Base-by-base conservation (phyloP, 2,329 filamentous ascomycete genomes). In the Penicillium verrucosum region DNA sequence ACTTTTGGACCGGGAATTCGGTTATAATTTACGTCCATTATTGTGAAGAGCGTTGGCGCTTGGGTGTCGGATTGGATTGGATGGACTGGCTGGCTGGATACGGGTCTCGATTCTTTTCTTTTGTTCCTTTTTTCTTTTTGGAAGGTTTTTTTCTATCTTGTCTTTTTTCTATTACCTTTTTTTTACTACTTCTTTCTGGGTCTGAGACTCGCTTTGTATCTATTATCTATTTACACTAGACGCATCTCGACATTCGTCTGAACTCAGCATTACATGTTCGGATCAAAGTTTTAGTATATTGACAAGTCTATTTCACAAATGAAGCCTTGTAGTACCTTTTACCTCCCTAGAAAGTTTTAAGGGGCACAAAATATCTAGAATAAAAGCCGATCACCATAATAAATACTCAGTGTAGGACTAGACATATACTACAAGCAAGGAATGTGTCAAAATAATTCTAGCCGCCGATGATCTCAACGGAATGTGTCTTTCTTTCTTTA, bases 141-240 rank as follows among this genome's bases (percentile, higher is more conserved):
- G 27, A 9, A 5, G 27, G 5, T 4, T 25, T 41, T 40, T 43
- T 37, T 18, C 37, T 56, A 18, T 18, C 18, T 18, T 18, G 18
- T 18, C 18, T 18, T 18, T 18, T 18, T 18, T 18, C 18, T 40
- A 32, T 10, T 54, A 41, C 45, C 18, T 18, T 53, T 27, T 21
- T 37, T 48, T 46, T 51, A 51, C 42, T 55, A 30, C 16, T 60
- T 58, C 23, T 47, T 10, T 41, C 7, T 27, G 51, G 32, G 55
- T 60, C 56, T 27, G 57, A 32, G 49, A 54, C 57, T 56, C 49
- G 23, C 7, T n/a, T 41, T 44, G 32, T 45, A 41, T 53, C 36
- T 21, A 51, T 41, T 45, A 34, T 36, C 21, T 41, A 34, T 34
- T 16, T 34, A 34, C 32, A 34, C 6, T 34, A 16, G 32, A 34